Evolutionary conservation across 805 yeast species (phyloP), one percentile per base, ranked within the genome.

Genomic region (Barnettozyma botsteinii): DNA sequence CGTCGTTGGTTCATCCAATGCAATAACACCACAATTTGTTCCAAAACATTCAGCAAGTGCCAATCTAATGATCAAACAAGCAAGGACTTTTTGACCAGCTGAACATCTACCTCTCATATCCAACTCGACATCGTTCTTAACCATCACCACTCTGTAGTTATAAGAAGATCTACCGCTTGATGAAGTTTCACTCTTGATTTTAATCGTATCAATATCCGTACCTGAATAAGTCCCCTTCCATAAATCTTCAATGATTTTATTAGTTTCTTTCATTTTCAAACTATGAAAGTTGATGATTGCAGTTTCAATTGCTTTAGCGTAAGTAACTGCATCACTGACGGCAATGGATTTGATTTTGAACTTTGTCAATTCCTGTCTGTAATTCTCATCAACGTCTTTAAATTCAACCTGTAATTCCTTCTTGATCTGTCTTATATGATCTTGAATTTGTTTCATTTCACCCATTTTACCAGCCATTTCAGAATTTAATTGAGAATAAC

Each of bases 21-120:
- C 95, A 51, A 93, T 86, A 62, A 93, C 84, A 36, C 98, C 98
- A 66, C 96, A 91, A 56, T 85, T 86, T 2, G 80, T 72, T 7
- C 98, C 98, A 66, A 93, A 91, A 54, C 97, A 86, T 61, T 93
- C 98, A 1, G 98, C 93, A 35, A 93, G 66, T 0, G 97, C 96
- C 41, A 93, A 64, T 40, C 99, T 70, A 41, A 93, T 91, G 24
- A 93, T 79, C 35, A 93, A 89, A 29, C 94, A 82, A 0, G 98
- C 96, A 33, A 93, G 63, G 5, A 93, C 97, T 54, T 88, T 86
- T 61, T 93, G 99, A 0, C 99, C 99, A 0, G 98, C 98, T 2
- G 96, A 86, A 59, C 99, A 93, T 42, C 98, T 67, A 0, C 98
- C 99, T 46, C 99, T 74, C 99, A 93, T 93, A 57, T 93, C 99